phyloP scores from a whole-genome alignment of 331 rosid genomes.

The Rosa hybrid region DNA sequence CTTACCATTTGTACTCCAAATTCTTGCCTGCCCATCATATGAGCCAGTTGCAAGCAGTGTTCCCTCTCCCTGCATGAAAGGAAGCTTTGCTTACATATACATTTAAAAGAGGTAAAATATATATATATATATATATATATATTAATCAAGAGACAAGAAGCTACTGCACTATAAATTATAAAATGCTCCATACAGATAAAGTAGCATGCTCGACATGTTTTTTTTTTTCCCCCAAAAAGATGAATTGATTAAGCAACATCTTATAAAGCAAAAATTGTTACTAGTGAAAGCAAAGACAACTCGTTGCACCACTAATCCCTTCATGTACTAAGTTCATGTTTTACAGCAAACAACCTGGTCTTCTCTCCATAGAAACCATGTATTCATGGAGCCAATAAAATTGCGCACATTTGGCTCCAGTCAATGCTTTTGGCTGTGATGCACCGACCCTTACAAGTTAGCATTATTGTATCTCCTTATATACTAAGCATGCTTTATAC shows the following conservation, averaged over 20 bases:
- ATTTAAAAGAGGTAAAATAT: background rate
- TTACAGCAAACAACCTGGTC: background rate
- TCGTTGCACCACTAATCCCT: background rate
- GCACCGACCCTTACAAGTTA: background rate
- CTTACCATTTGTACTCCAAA: slow-evolving; percentile 83
- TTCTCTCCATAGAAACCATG: background rate
- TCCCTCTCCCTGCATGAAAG: slow-evolving; percentile 68
- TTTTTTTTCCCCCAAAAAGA: background rate
- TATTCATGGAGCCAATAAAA: background rate
- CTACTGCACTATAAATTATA: background rate
- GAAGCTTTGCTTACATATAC: background rate
- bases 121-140: too few species aligned
- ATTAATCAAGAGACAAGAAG: background rate
- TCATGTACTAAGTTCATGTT: background rate
- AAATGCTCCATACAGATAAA: background rate
- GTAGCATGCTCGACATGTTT: background rate
- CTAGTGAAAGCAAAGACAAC: background rate
- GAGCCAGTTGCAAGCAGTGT: slow-evolving; percentile 96
- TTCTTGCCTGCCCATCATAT: slow-evolving; percentile 96
- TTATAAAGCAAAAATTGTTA: background rate
- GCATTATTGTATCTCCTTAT: background rate
- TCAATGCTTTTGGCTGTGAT: background rate
- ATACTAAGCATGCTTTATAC: background rate
- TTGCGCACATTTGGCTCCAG: background rate
- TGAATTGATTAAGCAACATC: background rate